Evolutionary conservation across 176 grass and related monocot species (phyloP).

Genomic region (Rhynchospora pubera): DNA sequence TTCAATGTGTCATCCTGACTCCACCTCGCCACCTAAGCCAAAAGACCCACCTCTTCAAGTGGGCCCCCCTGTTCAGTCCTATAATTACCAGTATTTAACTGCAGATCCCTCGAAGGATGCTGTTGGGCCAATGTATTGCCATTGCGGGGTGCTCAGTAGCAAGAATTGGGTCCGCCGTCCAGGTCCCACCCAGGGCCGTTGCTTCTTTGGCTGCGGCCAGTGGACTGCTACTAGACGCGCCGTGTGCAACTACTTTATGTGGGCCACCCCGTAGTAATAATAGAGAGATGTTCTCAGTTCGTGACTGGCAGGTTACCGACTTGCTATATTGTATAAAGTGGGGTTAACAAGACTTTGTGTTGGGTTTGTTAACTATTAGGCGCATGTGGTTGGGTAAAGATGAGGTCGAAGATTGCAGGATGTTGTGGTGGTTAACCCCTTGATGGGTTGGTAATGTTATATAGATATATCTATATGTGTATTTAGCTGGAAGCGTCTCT

Average conservation of each 20-base stretch:
- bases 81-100: constrained; percentile 12
- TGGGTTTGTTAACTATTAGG: constrained; percentile 39
- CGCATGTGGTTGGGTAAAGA: constrained; percentile 11
- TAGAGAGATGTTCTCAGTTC: not conserved
- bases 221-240: constrained; percentile 65
- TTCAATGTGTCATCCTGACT: constrained; percentile 36
- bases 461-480: constrained; percentile 38
- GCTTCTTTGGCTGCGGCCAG: constrained; percentile 86
- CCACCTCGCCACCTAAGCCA: constrained; percentile 24
- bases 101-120: constrained; percentile 32
- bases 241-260: constrained; percentile 63
- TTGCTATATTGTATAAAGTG: constrained; percentile 15
- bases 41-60: constrained; percentile 1
- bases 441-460: constrained; percentile 1
- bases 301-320: not conserved
- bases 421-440: not conserved
- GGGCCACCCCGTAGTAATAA: constrained; percentile 33
- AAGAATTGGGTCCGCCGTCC: constrained; percentile 64
- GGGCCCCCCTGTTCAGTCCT: not conserved
- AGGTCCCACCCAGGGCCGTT: constrained; percentile 62
- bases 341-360: constrained; percentile 16
- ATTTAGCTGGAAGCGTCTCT: constrained; percentile 26
- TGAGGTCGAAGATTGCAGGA: not conserved
- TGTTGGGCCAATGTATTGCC: constrained; percentile 54
- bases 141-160: constrained; percentile 69